Conservation (phyloP, 352 stramenopile species). For the Aphanomyces astaci region DNA sequence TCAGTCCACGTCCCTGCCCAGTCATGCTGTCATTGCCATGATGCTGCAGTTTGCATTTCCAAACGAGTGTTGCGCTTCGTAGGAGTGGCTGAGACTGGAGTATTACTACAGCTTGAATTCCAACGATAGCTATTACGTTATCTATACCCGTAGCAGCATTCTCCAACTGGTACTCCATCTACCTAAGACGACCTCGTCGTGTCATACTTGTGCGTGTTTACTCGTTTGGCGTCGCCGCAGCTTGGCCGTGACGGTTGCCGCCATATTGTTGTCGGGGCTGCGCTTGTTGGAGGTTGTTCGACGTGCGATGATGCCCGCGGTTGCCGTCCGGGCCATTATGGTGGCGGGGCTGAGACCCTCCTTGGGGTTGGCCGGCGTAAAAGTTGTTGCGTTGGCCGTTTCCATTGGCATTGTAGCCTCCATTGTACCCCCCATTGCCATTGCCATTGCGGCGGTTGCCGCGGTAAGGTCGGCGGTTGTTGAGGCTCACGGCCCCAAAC, state of each 20-base stretch:
- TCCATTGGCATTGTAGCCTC: not conserved
- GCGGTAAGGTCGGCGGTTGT: constrained; percentile 76
- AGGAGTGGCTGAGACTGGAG: not conserved
- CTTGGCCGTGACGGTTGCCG: not conserved
- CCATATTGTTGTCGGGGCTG: not conserved
- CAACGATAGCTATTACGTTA: not conserved
- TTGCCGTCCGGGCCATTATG: constrained; percentile 13
- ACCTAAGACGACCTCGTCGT: too few relatives aligned
- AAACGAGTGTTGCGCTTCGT: too few relatives aligned
- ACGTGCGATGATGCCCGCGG: not conserved
- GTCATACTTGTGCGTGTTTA: not conserved
- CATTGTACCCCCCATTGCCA: constrained; percentile 25
- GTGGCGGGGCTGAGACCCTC: too few relatives aligned
- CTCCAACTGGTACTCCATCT: too few relatives aligned
- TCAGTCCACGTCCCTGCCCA: too few relatives aligned
- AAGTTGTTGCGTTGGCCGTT: not conserved
- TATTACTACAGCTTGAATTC: not conserved
- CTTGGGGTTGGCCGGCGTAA: not conserved
- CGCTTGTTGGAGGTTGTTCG: not conserved
- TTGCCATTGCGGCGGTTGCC: constrained; percentile 35
- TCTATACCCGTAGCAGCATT: not conserved
- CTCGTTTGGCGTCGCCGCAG: not conserved
- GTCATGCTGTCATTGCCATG: too few relatives aligned
- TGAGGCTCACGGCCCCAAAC: constrained; percentile 76
- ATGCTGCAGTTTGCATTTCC: too few relatives aligned